Base-by-base conservation (phyloP, 176 grass and related monocot genomes). In the Raddia distichophylla region DNA sequence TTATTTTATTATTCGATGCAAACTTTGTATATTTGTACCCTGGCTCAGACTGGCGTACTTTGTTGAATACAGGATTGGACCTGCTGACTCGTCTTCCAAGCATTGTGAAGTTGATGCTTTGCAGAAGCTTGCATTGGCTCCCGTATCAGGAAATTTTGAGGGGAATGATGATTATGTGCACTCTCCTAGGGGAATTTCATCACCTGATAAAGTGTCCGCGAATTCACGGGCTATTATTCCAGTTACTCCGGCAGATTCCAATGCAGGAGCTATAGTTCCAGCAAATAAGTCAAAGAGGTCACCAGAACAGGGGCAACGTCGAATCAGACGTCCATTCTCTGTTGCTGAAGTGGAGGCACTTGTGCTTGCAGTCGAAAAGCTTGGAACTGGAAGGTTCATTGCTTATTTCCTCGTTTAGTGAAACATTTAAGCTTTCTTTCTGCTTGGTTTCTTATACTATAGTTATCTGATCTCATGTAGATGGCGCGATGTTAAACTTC, bases 401-500 rank as follows among this genome's bases (percentile, higher is more conserved):
- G 35, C 66, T 77, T 81, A 61, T 80, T 75, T 62, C 34, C 63
- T 67, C 10, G 63, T 81, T 80, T 73, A 13, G 6, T 1, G 10
- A 15, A 54, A 66, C 19, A 79, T 60, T 58, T 66, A 64, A 53
- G 68, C 42, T 51, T 17, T 60, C 19, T 16, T 42, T 88, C 7
- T 80, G 18, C 68, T 59, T 56, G 75, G 55, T 76, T 71, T 82
- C 75, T 88, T 52, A 89, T 80, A 80, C 60, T 81, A 67, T 70
- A 44, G 51, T 73, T 80, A 50, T 89, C 43, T 3, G 44, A 56
- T 66, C 52, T 73, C 69, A 56, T 90, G 49, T 55, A 99, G 97
- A 80, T 99, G 97, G 97, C 89, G 96, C 71, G 96, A 98, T 80
- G 96, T 98, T 80, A 98, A 98, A 79, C 85, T 98, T 52, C 85